Evolutionary conservation across 2,329 filamentous ascomycete species (phyloP), one percentile per base, ranked within the genome.

Genomic region (Verticillium zaregamsianum): DNA sequence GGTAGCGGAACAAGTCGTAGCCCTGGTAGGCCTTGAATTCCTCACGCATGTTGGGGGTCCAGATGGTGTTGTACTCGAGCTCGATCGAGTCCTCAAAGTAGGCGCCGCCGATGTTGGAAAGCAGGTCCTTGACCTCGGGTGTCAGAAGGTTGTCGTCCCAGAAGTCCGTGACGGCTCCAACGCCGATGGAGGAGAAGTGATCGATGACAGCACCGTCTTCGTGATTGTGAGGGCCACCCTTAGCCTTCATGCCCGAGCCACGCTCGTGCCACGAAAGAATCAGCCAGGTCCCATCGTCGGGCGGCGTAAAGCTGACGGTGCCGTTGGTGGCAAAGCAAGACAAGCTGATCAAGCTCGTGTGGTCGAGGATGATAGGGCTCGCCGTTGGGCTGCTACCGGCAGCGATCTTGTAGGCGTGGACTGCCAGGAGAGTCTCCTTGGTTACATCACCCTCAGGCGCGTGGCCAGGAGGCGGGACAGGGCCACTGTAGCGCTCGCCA

Each of bases 51-150:
- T 40, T 23, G 14, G 56, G 57, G 14, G 62, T 57, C 62, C 62
- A 63, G 23, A 61, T 33, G 4, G 62, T 63, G 45, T 52, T 61
- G 57, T 61, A 61, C 49, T 61, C 59, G 33, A 63, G 60, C 39
- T 63, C 62, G 49, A 63, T 61, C 20, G 62, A 63, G 39, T 63
- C 62, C 62, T 63, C 62, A 35, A 63, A 63, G 59, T 57, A 63
- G 32, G 62, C 60, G 17, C 62, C 62, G 5, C 59, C 59, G 23
- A 63, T 63, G 5, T 57, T 23, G 6, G 61, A 56, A 14, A 63
- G 57, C 6, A 59, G 20, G n/a, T 40, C 25, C 25, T 61, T 63
- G 28, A 62, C 23, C 28, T 59, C 54, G 8, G 62, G 59, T 1
- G 20, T 59, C 20, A 63, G 52, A 28, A 63, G 61, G 49, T 57